phyloP scores from a whole-genome alignment of 106 monocot genomes.

The Dactylorhiza incarnata region DNA sequence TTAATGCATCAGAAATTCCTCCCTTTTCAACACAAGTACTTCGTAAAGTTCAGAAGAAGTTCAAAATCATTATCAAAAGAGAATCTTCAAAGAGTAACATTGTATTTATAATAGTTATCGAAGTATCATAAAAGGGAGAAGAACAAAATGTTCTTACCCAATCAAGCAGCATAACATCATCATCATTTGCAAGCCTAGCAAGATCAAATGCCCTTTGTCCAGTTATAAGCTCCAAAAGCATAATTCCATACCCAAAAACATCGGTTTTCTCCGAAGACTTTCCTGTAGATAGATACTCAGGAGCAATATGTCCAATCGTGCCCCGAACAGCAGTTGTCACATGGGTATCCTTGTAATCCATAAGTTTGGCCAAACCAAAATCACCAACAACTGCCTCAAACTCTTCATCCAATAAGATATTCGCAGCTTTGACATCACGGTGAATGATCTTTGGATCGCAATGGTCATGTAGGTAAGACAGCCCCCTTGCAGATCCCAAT shows the following conservation, averaged over 20 bases:
- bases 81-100: too few relatives aligned
- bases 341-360: conserved; percentile 99
- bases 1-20: too few relatives aligned
- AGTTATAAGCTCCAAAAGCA: conserved; percentile 93
- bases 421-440: conserved; percentile 97
- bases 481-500: conserved; percentile 82
- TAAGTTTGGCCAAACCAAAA: conserved; percentile 92
- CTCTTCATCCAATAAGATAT: conserved; percentile 91
- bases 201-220: conserved; percentile 99
- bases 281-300: conserved; percentile 91
- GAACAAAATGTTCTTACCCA: conserved; percentile 48
- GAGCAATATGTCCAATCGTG: conserved; percentile 95
- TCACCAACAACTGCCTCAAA: conserved; percentile 97
- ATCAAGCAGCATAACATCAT: conserved; percentile 97
- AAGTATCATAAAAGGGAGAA: too few relatives aligned
- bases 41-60: too few relatives aligned
- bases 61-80: too few relatives aligned
- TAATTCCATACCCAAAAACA: conserved; percentile 97
- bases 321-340: conserved; percentile 94
- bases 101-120: too few relatives aligned
- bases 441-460: conserved; percentile 99
- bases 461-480: conserved; percentile 91
- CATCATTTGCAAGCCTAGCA: conserved; percentile 92
- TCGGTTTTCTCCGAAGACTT: conserved; percentile 98
- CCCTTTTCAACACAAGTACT: too few relatives aligned